phyloP scores from a whole-genome alignment of 768 basidiomycete species.

The Hemileccinum impolitum region DNA sequence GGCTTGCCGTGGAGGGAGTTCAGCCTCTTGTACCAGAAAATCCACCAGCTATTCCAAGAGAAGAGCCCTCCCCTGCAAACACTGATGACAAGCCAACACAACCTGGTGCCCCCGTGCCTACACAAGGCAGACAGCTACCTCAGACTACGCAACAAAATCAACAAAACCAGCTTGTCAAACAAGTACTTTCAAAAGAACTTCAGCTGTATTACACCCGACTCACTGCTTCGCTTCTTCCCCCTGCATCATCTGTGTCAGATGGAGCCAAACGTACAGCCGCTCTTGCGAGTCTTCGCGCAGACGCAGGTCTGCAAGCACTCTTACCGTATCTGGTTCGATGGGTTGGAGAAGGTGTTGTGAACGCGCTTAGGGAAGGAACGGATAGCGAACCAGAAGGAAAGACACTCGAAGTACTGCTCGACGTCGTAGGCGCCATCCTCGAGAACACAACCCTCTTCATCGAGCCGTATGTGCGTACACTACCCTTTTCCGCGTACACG shows the following conservation, averaged over 20 bases:
- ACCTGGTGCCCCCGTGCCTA: slow-evolving; percentile 19
- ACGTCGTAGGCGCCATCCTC: slow-evolving; percentile 79
- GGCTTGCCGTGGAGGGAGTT: slow-evolving; percentile 97
- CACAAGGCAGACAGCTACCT: slow-evolving; percentile 24
- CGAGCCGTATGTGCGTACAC: slow-evolving; percentile 84
- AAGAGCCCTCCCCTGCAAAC: slow-evolving; percentile 34
- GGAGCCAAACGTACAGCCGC: slow-evolving; percentile 80
- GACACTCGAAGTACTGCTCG: slow-evolving; percentile 76
- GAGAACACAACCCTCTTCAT: slow-evolving; percentile 88
- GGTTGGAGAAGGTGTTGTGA: slow-evolving; percentile 86
- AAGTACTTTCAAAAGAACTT: slow-evolving; percentile 88
- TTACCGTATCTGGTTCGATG: slow-evolving; percentile 93
- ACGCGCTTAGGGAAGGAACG: slow-evolving; percentile 45
- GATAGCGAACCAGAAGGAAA: slow-evolving; percentile 65
- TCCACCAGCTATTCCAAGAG: slow-evolving; percentile 75
- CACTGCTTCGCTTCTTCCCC: slow-evolving; percentile 78
- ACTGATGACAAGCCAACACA: slow-evolving; percentile 29
- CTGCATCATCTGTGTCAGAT: slow-evolving; percentile 43
- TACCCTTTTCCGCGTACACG: not conserved
- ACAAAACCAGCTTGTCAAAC: slow-evolving; percentile 80
- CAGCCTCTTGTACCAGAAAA: slow-evolving; percentile 97
- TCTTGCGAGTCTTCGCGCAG: slow-evolving; percentile 81
- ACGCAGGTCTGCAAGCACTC: slow-evolving; percentile 88
- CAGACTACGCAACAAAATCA: slow-evolving; percentile 46
- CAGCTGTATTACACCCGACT: slow-evolving; percentile 94